Percentiles rank a stretch among this genome's conserved stretches.
phyloP scores from a whole-genome alignment of 345 rosid species.

The Leavenworthia alabamica region DNA sequence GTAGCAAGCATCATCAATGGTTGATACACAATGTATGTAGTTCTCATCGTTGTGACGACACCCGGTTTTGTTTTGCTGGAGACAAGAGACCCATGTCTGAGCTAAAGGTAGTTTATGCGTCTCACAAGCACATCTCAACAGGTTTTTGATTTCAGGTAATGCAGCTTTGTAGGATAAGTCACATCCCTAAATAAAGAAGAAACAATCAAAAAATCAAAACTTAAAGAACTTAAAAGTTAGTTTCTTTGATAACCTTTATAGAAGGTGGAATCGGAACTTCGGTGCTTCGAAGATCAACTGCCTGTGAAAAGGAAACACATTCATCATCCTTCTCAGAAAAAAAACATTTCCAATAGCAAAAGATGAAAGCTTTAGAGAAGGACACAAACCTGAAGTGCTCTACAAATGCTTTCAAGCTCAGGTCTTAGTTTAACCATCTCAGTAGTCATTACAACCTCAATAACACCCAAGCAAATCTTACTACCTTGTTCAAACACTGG shows the following conservation, averaged over 20 bases:
- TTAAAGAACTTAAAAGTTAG: not conserved
- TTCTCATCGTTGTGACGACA: slow-evolving; percentile 73
- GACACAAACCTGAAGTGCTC: slow-evolving; percentile 75
- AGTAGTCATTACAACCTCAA: slow-evolving; percentile 79
- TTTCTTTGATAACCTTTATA: slow-evolving; percentile 41
- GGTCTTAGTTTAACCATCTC: slow-evolving; percentile 57
- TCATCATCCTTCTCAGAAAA: not conserved
- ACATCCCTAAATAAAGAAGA: slow-evolving; percentile 38
- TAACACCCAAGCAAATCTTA: slow-evolving; percentile 76
- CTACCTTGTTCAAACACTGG: slow-evolving; percentile 89
- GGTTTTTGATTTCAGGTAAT: slow-evolving; percentile 66
- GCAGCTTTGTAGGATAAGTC: slow-evolving; percentile 56
- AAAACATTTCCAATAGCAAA: not conserved
- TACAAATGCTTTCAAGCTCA: slow-evolving; percentile 78
- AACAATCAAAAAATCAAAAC: not conserved
- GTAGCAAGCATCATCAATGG: slow-evolving; percentile 70
- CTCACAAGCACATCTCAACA: slow-evolving; percentile 68
- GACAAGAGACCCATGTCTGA: slow-evolving; percentile 80
- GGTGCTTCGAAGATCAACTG: slow-evolving; percentile 75
- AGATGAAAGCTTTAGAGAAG: not conserved
- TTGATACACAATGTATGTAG: slow-evolving; percentile 63
- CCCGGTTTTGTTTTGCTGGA: slow-evolving; percentile 71
- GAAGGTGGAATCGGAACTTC: slow-evolving; percentile 34
- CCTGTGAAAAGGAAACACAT: slow-evolving; percentile 37
- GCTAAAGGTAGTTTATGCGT: slow-evolving; percentile 76